Evolutionary conservation across 495 filamentous ascomycete genomes (phyloP), one percentile per base, ranked within the genome.

Genomic region (Schizothecium vesticola): DNA sequence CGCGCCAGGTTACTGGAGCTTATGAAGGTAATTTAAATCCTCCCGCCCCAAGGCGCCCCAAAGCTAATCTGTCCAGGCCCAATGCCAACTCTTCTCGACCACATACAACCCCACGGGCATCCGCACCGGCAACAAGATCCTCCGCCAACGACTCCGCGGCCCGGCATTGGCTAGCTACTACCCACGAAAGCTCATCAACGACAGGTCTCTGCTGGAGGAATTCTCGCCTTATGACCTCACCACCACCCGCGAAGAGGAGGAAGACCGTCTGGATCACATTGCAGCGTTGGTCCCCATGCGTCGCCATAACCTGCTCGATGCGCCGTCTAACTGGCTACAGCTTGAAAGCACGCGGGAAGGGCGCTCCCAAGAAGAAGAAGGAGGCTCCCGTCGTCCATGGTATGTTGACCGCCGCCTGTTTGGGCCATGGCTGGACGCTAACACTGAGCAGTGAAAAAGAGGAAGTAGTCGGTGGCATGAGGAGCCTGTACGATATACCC

Each of bases 291-390:
- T 71, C 23, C 63, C 59, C 59, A 13, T 64, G 4, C 25, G 16
- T 23, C 19, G 3, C 25, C 61, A 63, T 22, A 36, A 21, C n/a
- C 59, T 1, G 22, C 23, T n/a, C 3, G 13, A 24, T 28, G 12
- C 24, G 3, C 10, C 22, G 33, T 23, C 78, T 82, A 70, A 83
- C 73, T 26, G 26, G 31, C 51, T 70, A 25, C 72, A 92, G 88
- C 70, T 79, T 89, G 73, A 95, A 90, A 81, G 73, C 83, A 19
- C 88, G 91, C 77, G 95, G 94, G 61, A 98, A 98, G 80, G 91
- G 91, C 16, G 85, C 91, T 29, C 93, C 94, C 22, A 96, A 93
- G 85, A 97, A 97, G 87, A 95, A 94, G 82, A 86, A 83, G 77
- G 87, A 28, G 7, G 51, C 82, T 26, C 83, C 84, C 65, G 82